Evolutionary conservation across 2,329 filamentous ascomycete species (phyloP).

Genomic region (Sclerotinia minor): DNA sequence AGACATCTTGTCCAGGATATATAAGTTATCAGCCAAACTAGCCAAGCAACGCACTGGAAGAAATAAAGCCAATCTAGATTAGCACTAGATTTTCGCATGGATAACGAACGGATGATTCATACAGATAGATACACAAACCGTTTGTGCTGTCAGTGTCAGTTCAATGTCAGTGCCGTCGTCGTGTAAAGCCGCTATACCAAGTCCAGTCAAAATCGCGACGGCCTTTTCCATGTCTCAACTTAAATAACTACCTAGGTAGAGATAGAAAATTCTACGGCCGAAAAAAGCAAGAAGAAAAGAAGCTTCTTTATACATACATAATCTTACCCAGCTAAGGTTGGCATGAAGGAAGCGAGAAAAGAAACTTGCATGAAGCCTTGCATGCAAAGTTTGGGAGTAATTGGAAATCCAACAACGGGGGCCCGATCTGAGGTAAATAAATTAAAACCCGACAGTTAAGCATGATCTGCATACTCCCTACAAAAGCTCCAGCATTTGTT

Average conservation of each 20-base stretch:
- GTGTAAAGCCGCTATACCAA: not conserved
- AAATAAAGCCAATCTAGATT: not conserved
- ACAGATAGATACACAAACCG: not conserved
- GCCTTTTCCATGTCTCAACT: not conserved
- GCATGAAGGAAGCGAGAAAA: not conserved
- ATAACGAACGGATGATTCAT: not conserved
- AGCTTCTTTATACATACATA: too few relatives aligned
- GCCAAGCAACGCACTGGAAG: constrained; percentile 8
- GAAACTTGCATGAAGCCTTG: not conserved
- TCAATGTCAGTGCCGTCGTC: not conserved
- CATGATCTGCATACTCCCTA: too few relatives aligned
- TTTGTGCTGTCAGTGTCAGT: not conserved
- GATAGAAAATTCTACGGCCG: not conserved
- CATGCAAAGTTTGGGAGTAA: not conserved
- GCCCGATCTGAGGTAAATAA: not conserved
- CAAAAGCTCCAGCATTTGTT: too few relatives aligned
- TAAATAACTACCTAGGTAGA: not conserved
- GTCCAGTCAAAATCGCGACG: not conserved
- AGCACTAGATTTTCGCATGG: not conserved
- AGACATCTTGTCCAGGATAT: constrained; percentile 7
- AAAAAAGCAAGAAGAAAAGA: not conserved
- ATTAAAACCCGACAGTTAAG: not conserved
- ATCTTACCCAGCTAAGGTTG: too few relatives aligned
- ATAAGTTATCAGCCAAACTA: constrained; percentile 2
- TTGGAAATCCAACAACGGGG: not conserved